Percentiles rank a stretch among this genome's conserved stretches.
These are phyloP conservation scores for Cercophora samala DNA, from an alignment of 495 filamentous ascomycete species.

Conservation along the genomic window DNA sequence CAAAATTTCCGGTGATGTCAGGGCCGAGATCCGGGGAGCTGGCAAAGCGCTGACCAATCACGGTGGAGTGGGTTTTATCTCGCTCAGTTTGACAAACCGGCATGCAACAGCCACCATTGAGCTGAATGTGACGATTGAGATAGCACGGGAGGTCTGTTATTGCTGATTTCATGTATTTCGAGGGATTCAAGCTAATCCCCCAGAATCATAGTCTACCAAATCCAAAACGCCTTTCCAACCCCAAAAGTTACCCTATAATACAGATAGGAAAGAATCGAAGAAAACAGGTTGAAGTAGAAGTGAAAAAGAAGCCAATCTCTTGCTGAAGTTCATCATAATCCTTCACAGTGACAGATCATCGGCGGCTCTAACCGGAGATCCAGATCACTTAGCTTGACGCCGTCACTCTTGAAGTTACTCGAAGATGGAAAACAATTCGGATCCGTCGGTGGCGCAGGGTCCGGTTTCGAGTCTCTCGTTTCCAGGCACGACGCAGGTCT, in stretches of 20 bases:
- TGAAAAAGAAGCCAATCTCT: constrained; percentile 9
- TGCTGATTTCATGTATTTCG: neutral
- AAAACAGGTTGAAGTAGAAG: neutral
- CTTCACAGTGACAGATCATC: neutral
- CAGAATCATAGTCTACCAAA: neutral
- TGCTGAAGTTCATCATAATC: neutral
- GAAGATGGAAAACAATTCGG: constrained; percentile 48
- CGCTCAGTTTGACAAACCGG: too few relatives aligned
- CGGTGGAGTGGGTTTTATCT: neutral
- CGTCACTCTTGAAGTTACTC: constrained; percentile 11
- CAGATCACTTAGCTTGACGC: neutral
- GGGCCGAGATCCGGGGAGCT: constrained; percentile 8
- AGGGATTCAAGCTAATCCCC: neutral
- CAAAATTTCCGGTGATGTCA: constrained; percentile 46
- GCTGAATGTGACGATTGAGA: neutral
- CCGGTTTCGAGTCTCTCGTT: constrained; percentile 40
- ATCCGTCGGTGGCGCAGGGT: constrained; percentile 40
- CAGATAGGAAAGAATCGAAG: neutral
- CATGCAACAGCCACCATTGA: neutral
- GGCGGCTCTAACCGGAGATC: neutral
- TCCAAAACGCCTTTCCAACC: neutral
- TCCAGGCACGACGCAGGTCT: constrained; percentile 43
- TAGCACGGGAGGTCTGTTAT: neutral
- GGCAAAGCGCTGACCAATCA: neutral
- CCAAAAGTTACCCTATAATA: neutral